phyloP scores from a whole-genome alignment of 1,139 yeast species.

The Scheffersomyces parashehatae region DNA sequence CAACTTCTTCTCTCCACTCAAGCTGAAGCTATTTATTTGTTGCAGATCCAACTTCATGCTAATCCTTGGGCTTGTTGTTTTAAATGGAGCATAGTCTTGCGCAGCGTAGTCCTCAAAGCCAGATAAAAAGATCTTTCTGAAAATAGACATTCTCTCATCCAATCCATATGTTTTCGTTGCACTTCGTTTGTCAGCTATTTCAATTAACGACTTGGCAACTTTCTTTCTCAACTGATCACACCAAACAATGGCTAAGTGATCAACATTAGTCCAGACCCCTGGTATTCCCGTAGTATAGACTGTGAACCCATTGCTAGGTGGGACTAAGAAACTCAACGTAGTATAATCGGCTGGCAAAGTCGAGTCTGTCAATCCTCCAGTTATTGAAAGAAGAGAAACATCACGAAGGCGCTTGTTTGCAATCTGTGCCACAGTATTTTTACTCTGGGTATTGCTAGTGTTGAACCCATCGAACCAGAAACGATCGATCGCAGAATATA shows the following conservation, averaged over 20 bases:
- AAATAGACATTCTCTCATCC: constrained; percentile 55
- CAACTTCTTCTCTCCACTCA: constrained; percentile 17
- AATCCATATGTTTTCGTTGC: constrained; percentile 52
- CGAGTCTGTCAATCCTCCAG: constrained; percentile 86
- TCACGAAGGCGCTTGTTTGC: constrained; percentile 46
- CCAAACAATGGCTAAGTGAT: constrained; percentile 97
- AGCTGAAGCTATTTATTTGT: constrained; percentile 22
- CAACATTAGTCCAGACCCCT: constrained; percentile 90
- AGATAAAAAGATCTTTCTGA: constrained; percentile 52
- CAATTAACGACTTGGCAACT: constrained; percentile 60
- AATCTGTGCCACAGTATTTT: constrained; percentile 20
- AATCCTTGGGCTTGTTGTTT: constrained; percentile 7
- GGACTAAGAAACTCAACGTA: constrained; percentile 68
- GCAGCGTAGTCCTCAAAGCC: constrained; percentile 53
- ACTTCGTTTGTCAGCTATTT: constrained; percentile 50
- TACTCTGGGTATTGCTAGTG: constrained; percentile 8
- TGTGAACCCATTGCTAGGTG: constrained; percentile 76
- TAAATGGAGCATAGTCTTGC: constrained; percentile 24
- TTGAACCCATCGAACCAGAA: constrained; percentile 74
- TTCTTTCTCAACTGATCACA: constrained; percentile 80
- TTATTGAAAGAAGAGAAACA: constrained; percentile 69
- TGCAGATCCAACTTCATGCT: constrained; percentile 31
- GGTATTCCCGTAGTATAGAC: constrained; percentile 87
- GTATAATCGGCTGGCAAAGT: constrained; percentile 95
- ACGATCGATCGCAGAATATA: constrained; percentile 72